phyloP scores from a whole-genome alignment of 2,329 filamentous ascomycete species.

The Tolypocladium endophyticum region DNA sequence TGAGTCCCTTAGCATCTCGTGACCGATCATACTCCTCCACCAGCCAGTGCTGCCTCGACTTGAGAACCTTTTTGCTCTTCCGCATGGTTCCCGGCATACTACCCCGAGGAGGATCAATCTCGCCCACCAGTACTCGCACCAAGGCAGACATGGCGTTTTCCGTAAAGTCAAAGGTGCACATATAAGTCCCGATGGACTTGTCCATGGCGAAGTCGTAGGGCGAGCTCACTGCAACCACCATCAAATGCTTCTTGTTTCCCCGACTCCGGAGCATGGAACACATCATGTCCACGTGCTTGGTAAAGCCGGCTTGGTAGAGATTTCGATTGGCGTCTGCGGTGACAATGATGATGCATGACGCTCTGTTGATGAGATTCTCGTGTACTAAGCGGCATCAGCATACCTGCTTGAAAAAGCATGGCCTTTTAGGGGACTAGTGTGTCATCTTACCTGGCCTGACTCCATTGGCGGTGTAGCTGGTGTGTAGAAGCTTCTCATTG shows the following conservation, averaged over 20 bases:
- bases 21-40: conserved; percentile 80
- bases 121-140: conserved; percentile 75
- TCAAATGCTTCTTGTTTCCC: conserved; percentile 76
- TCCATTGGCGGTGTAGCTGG: conserved; percentile 89
- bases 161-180: conserved; percentile 95
- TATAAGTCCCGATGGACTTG: conserved; percentile 77
- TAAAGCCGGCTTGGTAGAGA: conserved; percentile 86
- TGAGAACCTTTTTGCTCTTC: conserved; percentile 77
- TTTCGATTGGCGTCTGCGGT: conserved; percentile 93
- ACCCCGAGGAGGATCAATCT: conserved; percentile 49
- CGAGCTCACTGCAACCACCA: conserved; percentile 88
- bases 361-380: conserved; percentile 82
- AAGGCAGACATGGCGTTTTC: conserved; percentile 81
- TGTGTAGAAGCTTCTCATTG: conserved; percentile 80
- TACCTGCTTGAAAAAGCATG: not conserved
- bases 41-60: conserved; percentile 90
- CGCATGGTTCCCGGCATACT: conserved; percentile 64
- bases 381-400: conserved; percentile 45
- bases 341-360: conserved; percentile 78
- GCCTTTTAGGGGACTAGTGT: not conserved
- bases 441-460: conserved; percentile 55
- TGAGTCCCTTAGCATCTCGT: conserved; percentile 62
- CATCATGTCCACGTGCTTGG: conserved; percentile 93
- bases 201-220: conserved; percentile 97
- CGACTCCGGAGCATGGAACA: conserved; percentile 71